Conservation (phyloP, 257 asterid genomes). For the Gentiana straminea region DNA sequence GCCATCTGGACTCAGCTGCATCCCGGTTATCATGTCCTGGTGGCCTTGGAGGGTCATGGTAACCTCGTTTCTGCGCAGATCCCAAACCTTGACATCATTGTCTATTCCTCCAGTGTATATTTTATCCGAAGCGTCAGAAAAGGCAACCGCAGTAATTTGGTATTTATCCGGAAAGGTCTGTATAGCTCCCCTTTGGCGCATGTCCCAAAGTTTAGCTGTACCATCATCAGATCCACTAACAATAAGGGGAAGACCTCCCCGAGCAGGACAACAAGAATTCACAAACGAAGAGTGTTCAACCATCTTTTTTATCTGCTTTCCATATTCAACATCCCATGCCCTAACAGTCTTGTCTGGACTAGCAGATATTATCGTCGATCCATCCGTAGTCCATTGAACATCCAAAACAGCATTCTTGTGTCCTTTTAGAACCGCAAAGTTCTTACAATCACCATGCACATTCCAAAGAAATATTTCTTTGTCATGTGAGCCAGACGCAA, state of each 20-base stretch:
- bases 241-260: conserved; percentile 92
- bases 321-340: conserved; percentile 96
- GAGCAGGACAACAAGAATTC: conserved; percentile 85
- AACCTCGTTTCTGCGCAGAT: conserved; percentile 75
- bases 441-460: conserved; percentile 80
- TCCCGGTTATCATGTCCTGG: conserved; percentile 84
- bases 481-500: conserved; percentile 95
- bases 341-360: conserved; percentile 91
- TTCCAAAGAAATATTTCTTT: conserved; percentile 89
- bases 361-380: conserved; percentile 74
- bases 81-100: conserved; percentile 94
- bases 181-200: conserved; percentile 94
- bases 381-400: conserved; percentile 90
- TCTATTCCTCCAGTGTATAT: conserved; percentile 91
- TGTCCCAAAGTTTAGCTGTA: conserved; percentile 96
- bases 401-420: conserved; percentile 96
- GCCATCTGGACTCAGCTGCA: conserved; percentile 97
- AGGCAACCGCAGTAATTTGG: conserved; percentile 94
- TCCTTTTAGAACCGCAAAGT: conserved; percentile 78
- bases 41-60: conserved; percentile 97
- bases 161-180: conserved; percentile 94
- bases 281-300: conserved; percentile 81
- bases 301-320: conserved; percentile 94
- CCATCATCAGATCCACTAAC: conserved; percentile 99
- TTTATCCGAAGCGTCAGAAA: conserved; percentile 93